Evolutionary conservation across 495 filamentous ascomycete genomes (phyloP).

Genomic region (Tuber calosporum): DNA sequence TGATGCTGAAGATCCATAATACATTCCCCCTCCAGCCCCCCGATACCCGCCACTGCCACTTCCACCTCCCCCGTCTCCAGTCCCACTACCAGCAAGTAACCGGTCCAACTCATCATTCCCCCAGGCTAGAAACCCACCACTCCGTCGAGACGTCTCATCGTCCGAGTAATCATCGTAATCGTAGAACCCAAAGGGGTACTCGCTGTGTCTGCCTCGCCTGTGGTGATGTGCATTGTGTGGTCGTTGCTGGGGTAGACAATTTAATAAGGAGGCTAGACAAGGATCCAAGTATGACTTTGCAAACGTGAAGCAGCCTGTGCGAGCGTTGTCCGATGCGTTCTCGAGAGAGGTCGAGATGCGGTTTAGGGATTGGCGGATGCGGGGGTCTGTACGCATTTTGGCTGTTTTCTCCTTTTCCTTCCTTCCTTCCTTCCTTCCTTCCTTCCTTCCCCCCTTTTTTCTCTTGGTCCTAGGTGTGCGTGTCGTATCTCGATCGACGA

Average conservation of each 20-base stretch:
- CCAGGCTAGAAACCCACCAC: constrained; percentile 61
- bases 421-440: background rate
- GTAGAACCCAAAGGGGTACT: constrained; percentile 93
- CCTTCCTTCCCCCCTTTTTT: background rate
- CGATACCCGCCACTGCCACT: constrained; percentile 54
- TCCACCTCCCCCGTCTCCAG: constrained; percentile 38
- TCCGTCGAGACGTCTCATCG: constrained; percentile 33
- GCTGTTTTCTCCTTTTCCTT: background rate
- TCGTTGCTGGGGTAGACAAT: constrained; percentile 56
- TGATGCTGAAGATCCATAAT: constrained; percentile 32
- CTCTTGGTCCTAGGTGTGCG: background rate
- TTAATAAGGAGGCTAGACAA: constrained; percentile 61
- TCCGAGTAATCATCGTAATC: constrained; percentile 64
- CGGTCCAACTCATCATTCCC: constrained; percentile 83
- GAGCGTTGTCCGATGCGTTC: constrained; percentile 81
- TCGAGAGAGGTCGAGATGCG: constrained; percentile 88
- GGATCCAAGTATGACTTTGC: constrained; percentile 76
- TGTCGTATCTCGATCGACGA: background rate
- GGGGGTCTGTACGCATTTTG: constrained; percentile 58
- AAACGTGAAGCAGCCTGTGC: constrained; percentile 80
- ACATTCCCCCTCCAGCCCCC: constrained; percentile 27
- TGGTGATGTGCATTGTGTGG: constrained; percentile 26
- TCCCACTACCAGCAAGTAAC: constrained; percentile 69
- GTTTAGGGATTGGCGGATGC: constrained; percentile 87
- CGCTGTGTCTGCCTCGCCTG: constrained; percentile 47